phyloP scores from a whole-genome alignment of 148 eudicot species.

The Rhododendron ovatum region DNA sequence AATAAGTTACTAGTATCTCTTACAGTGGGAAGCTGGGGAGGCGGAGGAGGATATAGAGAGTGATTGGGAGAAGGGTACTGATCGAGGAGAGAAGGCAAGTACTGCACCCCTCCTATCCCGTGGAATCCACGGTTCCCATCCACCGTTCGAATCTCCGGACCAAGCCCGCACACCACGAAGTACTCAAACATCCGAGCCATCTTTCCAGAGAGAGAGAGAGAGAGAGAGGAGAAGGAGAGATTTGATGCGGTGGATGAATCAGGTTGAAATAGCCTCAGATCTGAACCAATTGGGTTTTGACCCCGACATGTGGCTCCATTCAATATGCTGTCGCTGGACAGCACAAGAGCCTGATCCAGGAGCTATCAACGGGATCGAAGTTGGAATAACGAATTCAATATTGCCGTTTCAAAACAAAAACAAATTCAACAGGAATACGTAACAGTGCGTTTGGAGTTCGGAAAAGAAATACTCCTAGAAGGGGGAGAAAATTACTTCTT shows the following conservation, averaged over 20 bases:
- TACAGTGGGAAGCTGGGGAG: slow-evolving; percentile 91
- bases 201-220: background rate
- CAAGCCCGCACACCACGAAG: slow-evolving; percentile 88
- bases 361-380: background rate
- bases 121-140: slow-evolving; percentile 67
- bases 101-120: slow-evolving; percentile 41
- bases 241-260: background rate
- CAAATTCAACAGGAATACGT: too few species aligned
- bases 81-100: slow-evolving; percentile 74
- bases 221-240: background rate
- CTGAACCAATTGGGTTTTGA: background rate
- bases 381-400: too few species aligned
- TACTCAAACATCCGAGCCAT: slow-evolving; percentile 78
- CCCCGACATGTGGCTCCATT: background rate
- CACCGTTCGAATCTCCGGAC: slow-evolving; percentile 75
- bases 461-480: too few species aligned
- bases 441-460: too few species aligned
- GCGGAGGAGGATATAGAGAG: slow-evolving; percentile 72
- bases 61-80: slow-evolving; percentile 71
- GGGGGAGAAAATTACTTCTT: too few species aligned
- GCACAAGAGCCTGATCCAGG: background rate
- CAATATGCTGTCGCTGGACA: background rate
- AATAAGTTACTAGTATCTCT: slow-evolving; percentile 4
- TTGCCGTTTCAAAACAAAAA: too few species aligned
- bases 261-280: background rate